Percentiles rank a stretch among this genome's conserved stretches.
Evolutionary conservation across 202 grass and related monocot species (phyloP).

Genomic region (Brachypodium distachyon): DNA sequence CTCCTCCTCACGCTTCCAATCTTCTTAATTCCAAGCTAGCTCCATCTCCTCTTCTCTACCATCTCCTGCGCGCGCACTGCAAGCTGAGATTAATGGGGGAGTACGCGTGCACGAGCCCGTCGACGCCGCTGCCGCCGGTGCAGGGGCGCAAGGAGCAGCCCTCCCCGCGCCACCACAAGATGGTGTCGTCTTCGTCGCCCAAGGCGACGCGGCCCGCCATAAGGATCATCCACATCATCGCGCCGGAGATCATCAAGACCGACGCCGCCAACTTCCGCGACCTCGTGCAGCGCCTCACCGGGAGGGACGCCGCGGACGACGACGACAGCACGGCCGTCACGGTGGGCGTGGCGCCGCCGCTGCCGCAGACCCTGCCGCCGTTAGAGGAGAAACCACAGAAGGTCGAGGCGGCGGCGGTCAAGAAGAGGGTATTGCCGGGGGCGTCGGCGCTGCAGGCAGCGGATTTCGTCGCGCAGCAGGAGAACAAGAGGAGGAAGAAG

Average conservation of each 20-base stretch:
- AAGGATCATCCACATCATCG: constrained; percentile 63
- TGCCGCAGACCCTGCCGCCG: background rate
- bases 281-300: constrained; percentile 84
- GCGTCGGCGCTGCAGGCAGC: background rate
- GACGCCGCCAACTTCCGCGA: constrained; percentile 73
- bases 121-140: background rate
- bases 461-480: background rate
- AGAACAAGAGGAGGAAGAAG: constrained; percentile 8
- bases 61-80: background rate
- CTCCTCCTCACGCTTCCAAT: background rate
- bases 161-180: background rate
- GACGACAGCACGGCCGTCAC: background rate
- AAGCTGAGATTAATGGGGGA: constrained; percentile 29
- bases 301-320: constrained; percentile 7
- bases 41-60: background rate
- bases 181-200: background rate
- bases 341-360: background rate
- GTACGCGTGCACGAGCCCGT: constrained; percentile 6
- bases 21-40: background rate
- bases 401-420: background rate
- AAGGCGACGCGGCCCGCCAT: constrained; percentile 46
- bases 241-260: constrained; percentile 86
- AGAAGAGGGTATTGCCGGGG: constrained; percentile 5
- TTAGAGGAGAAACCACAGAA: background rate
- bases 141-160: background rate